A percentile compares a stretch with the other conserved stretches of the same genome.
Evolutionary conservation across 768 basidiomycete species (phyloP).

Genomic region (Jaapia argillacea): DNA sequence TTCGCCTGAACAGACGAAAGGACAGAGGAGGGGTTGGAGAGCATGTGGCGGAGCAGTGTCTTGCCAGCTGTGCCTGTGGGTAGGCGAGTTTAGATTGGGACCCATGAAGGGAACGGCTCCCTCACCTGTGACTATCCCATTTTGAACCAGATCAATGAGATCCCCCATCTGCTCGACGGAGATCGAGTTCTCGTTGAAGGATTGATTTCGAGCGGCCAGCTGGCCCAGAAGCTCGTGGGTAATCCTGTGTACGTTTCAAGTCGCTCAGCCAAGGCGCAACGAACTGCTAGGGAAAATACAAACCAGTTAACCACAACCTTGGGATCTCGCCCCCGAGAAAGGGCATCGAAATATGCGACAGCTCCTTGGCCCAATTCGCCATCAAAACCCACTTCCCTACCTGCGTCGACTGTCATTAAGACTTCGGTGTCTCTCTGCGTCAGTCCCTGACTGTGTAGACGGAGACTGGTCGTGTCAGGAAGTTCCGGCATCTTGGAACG

Average conservation of each 20-base stretch:
- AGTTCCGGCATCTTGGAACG: slow-evolving; percentile 59
- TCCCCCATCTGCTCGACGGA: slow-evolving; percentile 58
- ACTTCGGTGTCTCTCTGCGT: slow-evolving; percentile 62
- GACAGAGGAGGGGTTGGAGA: slow-evolving; percentile 31
- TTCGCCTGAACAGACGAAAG: slow-evolving; percentile 33
- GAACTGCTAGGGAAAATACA: slow-evolving; percentile 11
- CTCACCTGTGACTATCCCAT: slow-evolving; percentile 59
- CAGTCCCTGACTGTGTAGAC: slow-evolving; percentile 48
- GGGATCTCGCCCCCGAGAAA: slow-evolving; percentile 46
- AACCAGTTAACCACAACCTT: slow-evolving; percentile 82
- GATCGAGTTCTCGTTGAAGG: slow-evolving; percentile 51
- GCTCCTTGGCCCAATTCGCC: slow-evolving; percentile 43
- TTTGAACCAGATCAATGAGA: slow-evolving; percentile 67
- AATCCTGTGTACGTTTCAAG: slow-evolving; percentile 44
- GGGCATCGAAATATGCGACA: slow-evolving; percentile 75
- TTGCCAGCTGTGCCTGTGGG: slow-evolving; percentile 68
- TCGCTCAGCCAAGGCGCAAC: background rate
- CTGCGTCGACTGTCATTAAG: slow-evolving; percentile 63
- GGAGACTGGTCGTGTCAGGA: slow-evolving; percentile 48
- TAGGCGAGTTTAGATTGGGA: no score
- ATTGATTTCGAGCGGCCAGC: slow-evolving; percentile 46
- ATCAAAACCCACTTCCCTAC: slow-evolving; percentile 51
- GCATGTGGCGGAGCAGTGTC: slow-evolving; percentile 61
- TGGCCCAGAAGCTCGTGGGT: slow-evolving; percentile 81
- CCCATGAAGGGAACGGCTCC: slow-evolving; percentile 5